Evolutionary conservation across 2,329 filamentous ascomycete genomes (phyloP), one percentile per base, ranked within the genome.

Genomic region (Lasiodiplodia hormozganensis): DNA sequence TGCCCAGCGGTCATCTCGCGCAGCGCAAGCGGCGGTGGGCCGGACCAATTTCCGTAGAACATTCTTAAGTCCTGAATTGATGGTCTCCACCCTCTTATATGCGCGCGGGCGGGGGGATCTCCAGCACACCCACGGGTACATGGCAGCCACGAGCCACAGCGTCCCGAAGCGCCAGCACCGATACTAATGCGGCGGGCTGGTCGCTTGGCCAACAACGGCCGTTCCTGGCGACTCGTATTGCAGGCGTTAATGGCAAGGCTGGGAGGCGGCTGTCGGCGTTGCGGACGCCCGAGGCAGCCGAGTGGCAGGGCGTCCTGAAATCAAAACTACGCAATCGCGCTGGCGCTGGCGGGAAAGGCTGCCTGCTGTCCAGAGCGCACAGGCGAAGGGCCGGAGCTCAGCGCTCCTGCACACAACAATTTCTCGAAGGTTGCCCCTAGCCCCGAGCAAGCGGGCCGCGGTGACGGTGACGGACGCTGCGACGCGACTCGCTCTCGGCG

Each of bases 311-410:
- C 38, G 34, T 43, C 62, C 52, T 54, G 62, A 65, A 65, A 65
- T 65, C 52, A 56, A 31, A 65, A 65, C 62, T 65, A 65, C 62
- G 62, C 62, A 65, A 56, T 65, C 62, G 52, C 52, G 34, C 52
- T 56, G 47, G 62, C 62, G 34, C 14, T 53, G 31, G 60, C 31
- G 47, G 62, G 60, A 64, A 36, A 25, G 60, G 60, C 10, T 51
- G 43, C 60, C 47, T 18, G 28, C 28, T 64, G 60, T 25, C 28
- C 60, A 36, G 28, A 52, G 60, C 60, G 60, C 60, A 34, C 43
- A 52, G 47, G 21, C 60, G 60, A 51, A 52, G 28, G 60, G 60
- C 28, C 43, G 43, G 47, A 38, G 60, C 60, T 47, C 47, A 51
- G 60, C 21, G 43, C 58, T 62, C n/a, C 58, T 62, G 60, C 43